phyloP scores from a whole-genome alignment of 2,329 filamentous ascomycete genomes.

The Trichocomaceae sp. region DNA sequence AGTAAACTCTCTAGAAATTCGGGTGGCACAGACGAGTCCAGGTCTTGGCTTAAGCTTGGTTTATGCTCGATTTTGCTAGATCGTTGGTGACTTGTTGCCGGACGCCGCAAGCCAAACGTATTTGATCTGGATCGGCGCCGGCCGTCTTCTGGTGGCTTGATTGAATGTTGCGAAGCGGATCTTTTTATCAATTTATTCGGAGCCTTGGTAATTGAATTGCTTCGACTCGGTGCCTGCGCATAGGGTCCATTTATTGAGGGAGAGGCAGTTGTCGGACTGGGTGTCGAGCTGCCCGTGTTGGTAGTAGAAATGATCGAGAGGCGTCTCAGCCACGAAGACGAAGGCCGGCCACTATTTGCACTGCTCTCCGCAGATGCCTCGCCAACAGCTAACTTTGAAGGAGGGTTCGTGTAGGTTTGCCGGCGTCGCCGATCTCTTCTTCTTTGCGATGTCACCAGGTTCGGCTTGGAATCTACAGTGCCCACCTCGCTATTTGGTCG shows the following conservation, averaged over 20 bases:
- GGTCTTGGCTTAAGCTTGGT: constrained; percentile 4
- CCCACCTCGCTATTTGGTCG: constrained; percentile 14
- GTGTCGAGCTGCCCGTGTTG: constrained; percentile 38
- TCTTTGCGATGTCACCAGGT: constrained; percentile 14
- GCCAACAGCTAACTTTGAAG: constrained; percentile 21
- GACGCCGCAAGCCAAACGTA: constrained; percentile 49
- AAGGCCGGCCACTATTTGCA: constrained; percentile 31
- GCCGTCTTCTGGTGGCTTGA: constrained; percentile 31
- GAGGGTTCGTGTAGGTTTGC: constrained; percentile 31
- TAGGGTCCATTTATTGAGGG: constrained; percentile 50
- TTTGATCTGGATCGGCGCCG: constrained; percentile 30
- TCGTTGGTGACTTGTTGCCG: constrained; percentile 58
- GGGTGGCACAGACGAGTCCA: neutral
- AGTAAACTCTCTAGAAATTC: constrained; percentile 4
- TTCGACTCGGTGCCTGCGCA: constrained; percentile 41
- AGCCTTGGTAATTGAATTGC: constrained; percentile 25
- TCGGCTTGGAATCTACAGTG: constrained; percentile 13
- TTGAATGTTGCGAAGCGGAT: constrained; percentile 47
- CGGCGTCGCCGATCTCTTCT: constrained; percentile 29
- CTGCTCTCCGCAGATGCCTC: constrained; percentile 17
- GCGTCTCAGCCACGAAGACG: constrained; percentile 51
- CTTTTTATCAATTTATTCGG: constrained; percentile 61
- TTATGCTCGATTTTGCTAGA: constrained; percentile 45
- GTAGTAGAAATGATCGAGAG: constrained; percentile 44
- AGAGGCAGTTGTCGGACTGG: constrained; percentile 46